Evolutionary conservation across 1,284 basidiomycete species (phyloP).

Genomic region (Pseudozyma tsukubaensis): DNA sequence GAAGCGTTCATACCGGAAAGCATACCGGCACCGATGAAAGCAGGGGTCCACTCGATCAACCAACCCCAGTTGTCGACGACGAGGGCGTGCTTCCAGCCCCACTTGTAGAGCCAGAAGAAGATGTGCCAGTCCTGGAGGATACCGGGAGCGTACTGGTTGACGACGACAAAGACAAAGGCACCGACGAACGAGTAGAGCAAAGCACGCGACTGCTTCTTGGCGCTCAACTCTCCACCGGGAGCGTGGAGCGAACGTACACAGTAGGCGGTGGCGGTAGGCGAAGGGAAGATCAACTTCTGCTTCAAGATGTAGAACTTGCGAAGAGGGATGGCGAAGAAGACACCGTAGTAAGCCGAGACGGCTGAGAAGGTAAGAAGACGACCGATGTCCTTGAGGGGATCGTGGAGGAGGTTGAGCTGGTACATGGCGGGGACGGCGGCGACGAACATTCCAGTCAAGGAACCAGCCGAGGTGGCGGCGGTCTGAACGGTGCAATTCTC

Average conservation of each 20-base stretch:
- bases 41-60: conserved; percentile 73
- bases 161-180: conserved; percentile 74
- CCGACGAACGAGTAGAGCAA: conserved; percentile 73
- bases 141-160: conserved; percentile 75
- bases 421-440: conserved; percentile 78
- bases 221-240: conserved; percentile 67
- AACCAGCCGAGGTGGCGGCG: conserved; percentile 58
- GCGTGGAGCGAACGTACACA: conserved; percentile 77
- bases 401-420: conserved; percentile 68
- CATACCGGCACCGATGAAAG: conserved; percentile 78
- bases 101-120: conserved; percentile 73
- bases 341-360: conserved; percentile 76
- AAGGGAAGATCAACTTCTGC: conserved; percentile 78
- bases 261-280: conserved; percentile 77
- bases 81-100: conserved; percentile 76
- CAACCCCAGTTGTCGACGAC: conserved; percentile 73
- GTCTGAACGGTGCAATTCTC: conserved; percentile 73
- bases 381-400: conserved; percentile 55
- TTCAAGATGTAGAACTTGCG: conserved; percentile 77
- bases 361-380: conserved; percentile 73
- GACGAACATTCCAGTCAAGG: conserved; percentile 75
- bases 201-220: conserved; percentile 75
- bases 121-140: conserved; percentile 78
- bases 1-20: conserved; percentile 77
- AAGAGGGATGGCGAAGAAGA: conserved; percentile 77